Base-by-base conservation (phyloP, 2,329 filamentous ascomycete genomes). In the Aureobasidium pullulans region DNA sequence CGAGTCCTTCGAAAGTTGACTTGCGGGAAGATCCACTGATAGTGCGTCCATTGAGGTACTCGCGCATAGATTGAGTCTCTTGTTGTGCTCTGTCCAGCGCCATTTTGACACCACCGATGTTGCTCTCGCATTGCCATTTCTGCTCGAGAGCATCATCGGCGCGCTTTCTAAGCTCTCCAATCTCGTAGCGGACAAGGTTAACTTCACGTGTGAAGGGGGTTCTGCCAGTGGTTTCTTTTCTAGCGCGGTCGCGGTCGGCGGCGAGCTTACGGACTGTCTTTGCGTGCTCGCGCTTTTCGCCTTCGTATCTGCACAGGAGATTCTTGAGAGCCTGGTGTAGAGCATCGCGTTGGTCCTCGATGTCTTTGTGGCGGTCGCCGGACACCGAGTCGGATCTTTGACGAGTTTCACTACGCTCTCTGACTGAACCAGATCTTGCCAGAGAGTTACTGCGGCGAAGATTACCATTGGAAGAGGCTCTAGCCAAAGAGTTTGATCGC, bases 121-220 rank as follows among this genome's bases (percentile, higher is more conserved):
- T 90, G 75, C 95, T 95, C 74, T 96, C 93, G 62, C 92, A 93
- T 70, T 95, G 88, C 87, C 90, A 97, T 74, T 97, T 97, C 68
- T 96, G 89, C 69, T 96, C 90, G 13, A 97, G 81, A 15, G 93
- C 93, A 64, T 97, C 93, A 67, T 99, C 93, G 32, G 93, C 93
- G 57, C 94, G 85, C 62, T 87, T 87, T 44, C 94, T 86, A 60
- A 99, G 80, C 15, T 87, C 82, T 54, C 88, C 89, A 63, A 99
- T 88, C 71, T 99, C 94, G 28, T 87, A 85, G 61, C 91, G 86
- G 44, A 97, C 79, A 62, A 82, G 86, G 1, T 82, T 80, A 6
- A 97, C 89, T 68, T 97, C 93, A 64, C 82, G 85, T 70, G 95
- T 87, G 71, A 95, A 97, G 9, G 89, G 89, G 5, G 84, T 84